Conservation (phyloP, 2,329 filamentous ascomycete genomes). For the Curvularia verruculosa region DNA sequence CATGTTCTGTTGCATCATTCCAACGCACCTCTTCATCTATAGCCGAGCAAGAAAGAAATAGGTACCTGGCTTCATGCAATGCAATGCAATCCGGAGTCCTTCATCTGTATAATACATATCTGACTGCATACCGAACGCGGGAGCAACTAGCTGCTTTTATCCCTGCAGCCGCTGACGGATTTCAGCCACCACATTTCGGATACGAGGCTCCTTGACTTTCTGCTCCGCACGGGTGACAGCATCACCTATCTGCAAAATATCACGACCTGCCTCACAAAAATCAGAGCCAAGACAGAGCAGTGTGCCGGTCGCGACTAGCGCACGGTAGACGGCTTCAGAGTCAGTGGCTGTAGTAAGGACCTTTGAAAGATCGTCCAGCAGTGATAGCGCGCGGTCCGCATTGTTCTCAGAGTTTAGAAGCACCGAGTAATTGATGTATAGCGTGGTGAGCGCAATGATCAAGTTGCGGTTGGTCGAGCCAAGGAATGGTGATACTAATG, state of each 20-base stretch:
- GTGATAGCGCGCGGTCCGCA: conserved; percentile 56
- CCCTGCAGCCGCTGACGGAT: conserved; percentile 58
- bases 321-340: conserved; percentile 81
- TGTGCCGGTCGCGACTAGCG: conserved; percentile 83
- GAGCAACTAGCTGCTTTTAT: conserved; percentile 15
- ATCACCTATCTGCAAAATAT: conserved; percentile 60
- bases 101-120: conserved; percentile 1
- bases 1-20: background rate
- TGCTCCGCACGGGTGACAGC: conserved; percentile 56
- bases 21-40: conserved; percentile 3
- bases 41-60: background rate
- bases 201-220: conserved; percentile 65
- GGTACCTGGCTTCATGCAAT: conserved; percentile 1
- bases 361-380: conserved; percentile 67
- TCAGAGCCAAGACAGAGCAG: conserved; percentile 67
- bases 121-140: background rate
- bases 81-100: background rate
- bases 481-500: conserved; percentile 68
- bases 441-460: conserved; percentile 79
- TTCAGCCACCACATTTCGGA: conserved; percentile 65
- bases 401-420: conserved; percentile 62
- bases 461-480: conserved; percentile 72
- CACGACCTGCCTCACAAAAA: conserved; percentile 63
- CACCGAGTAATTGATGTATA: conserved; percentile 84
- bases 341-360: conserved; percentile 73